Conservation (phyloP, 208 protist genomes). For the Leishmania tarentolae region DNA sequence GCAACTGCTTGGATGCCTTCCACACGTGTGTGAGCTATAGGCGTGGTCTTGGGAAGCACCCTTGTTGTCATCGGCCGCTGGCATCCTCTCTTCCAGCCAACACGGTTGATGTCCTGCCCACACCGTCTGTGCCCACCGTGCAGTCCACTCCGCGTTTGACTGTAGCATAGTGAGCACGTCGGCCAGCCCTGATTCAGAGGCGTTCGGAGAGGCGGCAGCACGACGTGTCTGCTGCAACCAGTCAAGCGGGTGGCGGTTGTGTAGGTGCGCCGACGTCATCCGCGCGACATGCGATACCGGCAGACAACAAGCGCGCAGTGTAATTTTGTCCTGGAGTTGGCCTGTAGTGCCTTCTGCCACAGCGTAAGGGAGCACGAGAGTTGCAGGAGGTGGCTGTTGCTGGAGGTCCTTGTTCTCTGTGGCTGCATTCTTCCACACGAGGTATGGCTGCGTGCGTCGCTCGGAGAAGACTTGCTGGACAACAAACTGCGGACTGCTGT, state of each 20-base stretch:
- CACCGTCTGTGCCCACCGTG: slow-evolving; percentile 23
- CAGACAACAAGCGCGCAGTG: slow-evolving; percentile 25
- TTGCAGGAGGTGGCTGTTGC: slow-evolving; percentile 10
- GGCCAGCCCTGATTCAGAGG: not conserved
- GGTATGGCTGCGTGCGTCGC: slow-evolving; percentile 25
- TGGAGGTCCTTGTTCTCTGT: not conserved
- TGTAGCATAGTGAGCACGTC: slow-evolving; percentile 30
- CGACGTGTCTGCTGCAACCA: slow-evolving; percentile 17
- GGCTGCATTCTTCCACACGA: not conserved
- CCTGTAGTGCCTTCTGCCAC: not conserved
- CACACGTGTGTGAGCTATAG: not conserved
- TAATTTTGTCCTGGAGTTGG: not conserved
- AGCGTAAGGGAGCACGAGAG: slow-evolving; percentile 16
- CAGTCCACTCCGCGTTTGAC: not conserved
- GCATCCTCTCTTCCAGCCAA: slow-evolving; percentile 14
- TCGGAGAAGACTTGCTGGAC: slow-evolving; percentile 31
- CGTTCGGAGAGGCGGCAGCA: not conserved
- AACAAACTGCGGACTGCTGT: slow-evolving; percentile 17
- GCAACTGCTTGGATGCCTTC: not conserved
- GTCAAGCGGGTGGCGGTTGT: slow-evolving; percentile 20
- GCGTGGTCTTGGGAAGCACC: not conserved
- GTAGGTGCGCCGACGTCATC: not conserved
- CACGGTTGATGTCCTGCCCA: slow-evolving; percentile 25
- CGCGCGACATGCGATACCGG: slow-evolving; percentile 13
- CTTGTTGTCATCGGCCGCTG: not conserved